phyloP scores from a whole-genome alignment of 2,329 filamentous ascomycete species.

The Tolypocladium guangdongense region DNA sequence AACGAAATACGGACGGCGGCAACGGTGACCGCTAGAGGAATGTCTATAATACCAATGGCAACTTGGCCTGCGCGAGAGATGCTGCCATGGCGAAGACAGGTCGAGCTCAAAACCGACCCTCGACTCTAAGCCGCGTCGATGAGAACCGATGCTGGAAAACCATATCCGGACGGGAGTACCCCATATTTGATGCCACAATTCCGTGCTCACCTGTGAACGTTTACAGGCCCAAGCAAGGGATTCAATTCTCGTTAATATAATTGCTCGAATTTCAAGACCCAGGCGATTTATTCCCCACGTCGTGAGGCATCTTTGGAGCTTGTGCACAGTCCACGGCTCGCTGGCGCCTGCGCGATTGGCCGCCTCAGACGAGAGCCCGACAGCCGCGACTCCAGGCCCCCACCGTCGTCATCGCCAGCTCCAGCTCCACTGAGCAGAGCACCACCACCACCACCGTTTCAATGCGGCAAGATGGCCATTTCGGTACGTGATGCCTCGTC shows the following conservation, averaged over 20 bases:
- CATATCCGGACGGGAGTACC: too few relatives aligned
- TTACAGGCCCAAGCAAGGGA: background rate
- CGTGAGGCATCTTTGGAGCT: background rate
- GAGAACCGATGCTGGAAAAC: background rate
- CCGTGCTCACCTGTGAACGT: too few relatives aligned
- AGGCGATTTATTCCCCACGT: background rate
- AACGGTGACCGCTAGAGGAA: too few relatives aligned
- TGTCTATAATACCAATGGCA: background rate
- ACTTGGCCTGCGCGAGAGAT: background rate
- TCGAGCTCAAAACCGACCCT: too few relatives aligned
- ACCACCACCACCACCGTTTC: background rate
- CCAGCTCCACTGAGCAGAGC: background rate
- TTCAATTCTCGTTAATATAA: background rate
- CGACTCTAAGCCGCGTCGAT: too few relatives aligned
- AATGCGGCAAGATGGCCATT: slow-evolving; percentile 13
- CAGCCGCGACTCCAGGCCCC: background rate
- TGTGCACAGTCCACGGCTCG: too few relatives aligned
- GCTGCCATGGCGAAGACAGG: background rate
- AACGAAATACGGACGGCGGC: too few relatives aligned
- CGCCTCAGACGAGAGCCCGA: background rate
- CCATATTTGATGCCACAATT: background rate
- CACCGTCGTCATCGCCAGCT: slow-evolving; percentile 1
- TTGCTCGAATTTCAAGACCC: too few relatives aligned
- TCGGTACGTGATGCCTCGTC: slow-evolving; percentile 7
- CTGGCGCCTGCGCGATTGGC: background rate